Base-by-base conservation (phyloP, 108 stramenopile genomes). In the Parmales sp. region DNA sequence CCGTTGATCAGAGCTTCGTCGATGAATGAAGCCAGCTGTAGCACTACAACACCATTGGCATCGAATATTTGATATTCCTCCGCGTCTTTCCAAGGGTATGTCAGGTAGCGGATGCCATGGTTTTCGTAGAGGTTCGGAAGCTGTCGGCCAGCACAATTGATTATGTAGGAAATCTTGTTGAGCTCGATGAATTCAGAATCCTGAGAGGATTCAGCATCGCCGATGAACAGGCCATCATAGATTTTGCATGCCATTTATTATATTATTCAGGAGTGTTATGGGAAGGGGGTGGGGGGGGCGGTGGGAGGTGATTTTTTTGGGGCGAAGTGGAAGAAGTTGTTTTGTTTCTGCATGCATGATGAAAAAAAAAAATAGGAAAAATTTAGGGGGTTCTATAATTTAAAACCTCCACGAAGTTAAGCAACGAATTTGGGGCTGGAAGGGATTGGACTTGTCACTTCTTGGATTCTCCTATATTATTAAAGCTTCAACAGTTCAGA, bases 231-330 rank as follows among this genome's bases (percentile, higher is more conserved):
- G 11, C 77, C 78, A 41, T 82, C 81, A 19, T 74, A 80, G 20
- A 82, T 69, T 25, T 80, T 80, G 26, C 79, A 77, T 36, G 81
- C 79, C 81, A 82, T 82, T n/a, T n/a, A n/a, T n/a, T n/a, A n/a
- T n/a, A n/a, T n/a, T n/a, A n/a, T n/a, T n/a, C n/a, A n/a, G n/a
- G n/a, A n/a, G n/a, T n/a, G n/a, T n/a, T n/a, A n/a, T n/a, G n/a
- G n/a, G n/a, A n/a, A n/a, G n/a, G n/a, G n/a, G n/a, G n/a, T n/a
- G n/a, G n/a, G n/a, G n/a, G n/a, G n/a, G n/a, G n/a, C n/a, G n/a
- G 5, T 48, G 19, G 11, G 46, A 23, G 46, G 4, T 3, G 5
- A 18, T n/a, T 6, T n/a, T 23, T n/a, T 4, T 48, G 5, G 46
- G 46, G 3, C 8, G 46, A 13, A 23, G 46, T 4, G 46, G 0